phyloP scores from a whole-genome alignment of 2,329 filamentous ascomycete species.

The Colletotrichum sp. region DNA sequence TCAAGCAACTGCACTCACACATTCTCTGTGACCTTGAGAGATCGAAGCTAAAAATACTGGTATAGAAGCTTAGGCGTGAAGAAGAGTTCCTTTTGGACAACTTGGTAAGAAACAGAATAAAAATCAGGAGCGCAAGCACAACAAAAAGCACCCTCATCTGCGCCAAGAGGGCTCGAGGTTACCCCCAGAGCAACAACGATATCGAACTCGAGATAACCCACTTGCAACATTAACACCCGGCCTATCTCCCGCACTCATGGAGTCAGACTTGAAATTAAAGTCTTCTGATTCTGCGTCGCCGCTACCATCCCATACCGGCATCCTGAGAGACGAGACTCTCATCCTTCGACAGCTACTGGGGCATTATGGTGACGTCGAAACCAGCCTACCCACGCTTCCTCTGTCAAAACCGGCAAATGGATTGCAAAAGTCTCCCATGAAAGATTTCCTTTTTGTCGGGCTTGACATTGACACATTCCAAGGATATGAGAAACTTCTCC shows the following conservation, averaged over 20 bases:
- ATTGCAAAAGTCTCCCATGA: conserved; percentile 1
- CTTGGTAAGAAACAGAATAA: neutral
- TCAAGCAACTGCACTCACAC: neutral
- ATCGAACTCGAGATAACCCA: neutral
- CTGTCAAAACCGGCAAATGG: neutral
- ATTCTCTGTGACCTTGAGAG: neutral
- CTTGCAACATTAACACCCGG: neutral
- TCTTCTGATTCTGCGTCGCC: neutral
- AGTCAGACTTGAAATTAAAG: neutral
- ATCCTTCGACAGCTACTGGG: conserved; percentile 8
- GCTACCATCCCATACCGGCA: conserved; percentile 1
- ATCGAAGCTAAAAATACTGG: neutral
- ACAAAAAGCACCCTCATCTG: neutral
- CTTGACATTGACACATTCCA: conserved; percentile 20
- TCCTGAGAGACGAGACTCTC: conserved; percentile 18
- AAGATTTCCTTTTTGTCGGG: conserved; percentile 13
- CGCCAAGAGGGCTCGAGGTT: neutral
- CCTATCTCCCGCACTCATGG: neutral
- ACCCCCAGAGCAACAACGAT: neutral
- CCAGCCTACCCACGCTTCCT: neutral
- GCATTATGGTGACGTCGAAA: neutral
- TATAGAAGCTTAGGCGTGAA: neutral
- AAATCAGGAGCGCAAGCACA: neutral
- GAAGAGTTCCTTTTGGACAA: neutral
- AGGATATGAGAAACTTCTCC: conserved; percentile 6